phyloP scores from a whole-genome alignment of 2,329 filamentous ascomycete species.

The Cladophialophora immunda region DNA sequence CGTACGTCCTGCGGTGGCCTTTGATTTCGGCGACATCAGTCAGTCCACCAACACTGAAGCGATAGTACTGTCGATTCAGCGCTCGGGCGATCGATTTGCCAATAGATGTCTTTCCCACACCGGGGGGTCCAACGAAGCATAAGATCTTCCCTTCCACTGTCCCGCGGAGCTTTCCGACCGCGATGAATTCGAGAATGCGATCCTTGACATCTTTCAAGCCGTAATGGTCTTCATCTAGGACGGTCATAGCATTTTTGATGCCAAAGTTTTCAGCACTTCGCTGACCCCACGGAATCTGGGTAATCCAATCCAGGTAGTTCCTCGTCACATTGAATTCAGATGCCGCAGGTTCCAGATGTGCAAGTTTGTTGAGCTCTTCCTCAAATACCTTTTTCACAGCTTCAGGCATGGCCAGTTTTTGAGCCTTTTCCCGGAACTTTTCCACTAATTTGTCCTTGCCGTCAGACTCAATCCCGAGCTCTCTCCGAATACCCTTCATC shows the following conservation, averaged over 20 bases:
- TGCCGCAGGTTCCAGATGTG: conserved; percentile 91
- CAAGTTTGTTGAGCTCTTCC: conserved; percentile 96
- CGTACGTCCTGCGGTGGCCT: conserved; percentile 94
- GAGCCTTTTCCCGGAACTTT: conserved; percentile 94
- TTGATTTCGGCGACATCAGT: conserved; percentile 99
- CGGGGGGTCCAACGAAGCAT: conserved; percentile 95
- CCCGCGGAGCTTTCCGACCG: conserved; percentile 93
- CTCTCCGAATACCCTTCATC: conserved; percentile 97
- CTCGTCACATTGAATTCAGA: conserved; percentile 98
- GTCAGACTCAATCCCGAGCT: conserved; percentile 95
- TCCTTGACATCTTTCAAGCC: conserved; percentile 98
- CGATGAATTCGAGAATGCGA: conserved; percentile 96
- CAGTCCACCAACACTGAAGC: conserved; percentile 95
- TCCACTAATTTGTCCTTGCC: conserved; percentile 98
- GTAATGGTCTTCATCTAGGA: conserved; percentile 96
- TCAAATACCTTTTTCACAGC: conserved; percentile 97
- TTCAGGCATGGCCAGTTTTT: conserved; percentile 95
- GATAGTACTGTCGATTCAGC: conserved; percentile 94
- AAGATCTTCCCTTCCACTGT: conserved; percentile 98
- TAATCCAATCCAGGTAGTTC: conserved; percentile 98
- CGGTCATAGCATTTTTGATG: conserved; percentile 86
- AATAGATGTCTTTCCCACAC: conserved; percentile 98
- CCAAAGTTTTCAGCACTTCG: conserved; percentile 96
- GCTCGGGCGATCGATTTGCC: conserved; percentile 97
- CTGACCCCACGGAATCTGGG: conserved; percentile 96